Conservation (phyloP, 169 alveolate species). For the Plasmodium fragile region DNA sequence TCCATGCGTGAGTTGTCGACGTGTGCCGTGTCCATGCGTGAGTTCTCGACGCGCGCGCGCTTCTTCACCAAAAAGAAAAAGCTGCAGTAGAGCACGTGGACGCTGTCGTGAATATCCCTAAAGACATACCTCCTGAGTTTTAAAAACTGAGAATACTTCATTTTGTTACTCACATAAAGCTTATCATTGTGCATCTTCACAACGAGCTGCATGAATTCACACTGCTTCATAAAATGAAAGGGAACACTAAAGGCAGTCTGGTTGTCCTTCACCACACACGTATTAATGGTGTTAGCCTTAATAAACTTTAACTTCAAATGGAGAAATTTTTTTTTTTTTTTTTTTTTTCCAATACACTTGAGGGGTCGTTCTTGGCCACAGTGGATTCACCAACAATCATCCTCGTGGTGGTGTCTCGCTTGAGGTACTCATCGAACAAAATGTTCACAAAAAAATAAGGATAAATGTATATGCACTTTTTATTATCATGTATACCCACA, state of each 20-base stretch:
- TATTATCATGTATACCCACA: constrained; percentile 6
- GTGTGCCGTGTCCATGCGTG: too few species aligned
- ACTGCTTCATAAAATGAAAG: constrained; percentile 19
- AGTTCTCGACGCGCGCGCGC: not conserved
- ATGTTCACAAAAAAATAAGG: constrained; percentile 16
- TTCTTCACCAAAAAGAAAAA: constrained; percentile 15
- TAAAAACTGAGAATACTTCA: constrained; percentile 20
- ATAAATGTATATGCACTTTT: constrained; percentile 22
- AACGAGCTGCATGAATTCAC: constrained; percentile 39
- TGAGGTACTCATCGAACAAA: not conserved
- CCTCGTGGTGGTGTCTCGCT: not conserved
- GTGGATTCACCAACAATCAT: not conserved
- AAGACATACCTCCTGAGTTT: not conserved
- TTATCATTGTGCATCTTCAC: not conserved
- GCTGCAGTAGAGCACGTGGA: not conserved
- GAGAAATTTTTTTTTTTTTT: not conserved
- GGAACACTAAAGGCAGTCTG: constrained; percentile 33
- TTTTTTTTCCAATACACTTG: not conserved
- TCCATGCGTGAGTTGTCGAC: not conserved
- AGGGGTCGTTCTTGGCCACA: not conserved
- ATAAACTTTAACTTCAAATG: constrained; percentile 18
- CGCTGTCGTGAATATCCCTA: constrained; percentile 17
- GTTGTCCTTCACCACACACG: constrained; percentile 8
- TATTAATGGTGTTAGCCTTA: not conserved
- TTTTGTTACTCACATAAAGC: constrained; percentile 25